Base-by-base conservation (phyloP, 2,329 filamentous ascomycete genomes). In the Penicillium sp. region DNA sequence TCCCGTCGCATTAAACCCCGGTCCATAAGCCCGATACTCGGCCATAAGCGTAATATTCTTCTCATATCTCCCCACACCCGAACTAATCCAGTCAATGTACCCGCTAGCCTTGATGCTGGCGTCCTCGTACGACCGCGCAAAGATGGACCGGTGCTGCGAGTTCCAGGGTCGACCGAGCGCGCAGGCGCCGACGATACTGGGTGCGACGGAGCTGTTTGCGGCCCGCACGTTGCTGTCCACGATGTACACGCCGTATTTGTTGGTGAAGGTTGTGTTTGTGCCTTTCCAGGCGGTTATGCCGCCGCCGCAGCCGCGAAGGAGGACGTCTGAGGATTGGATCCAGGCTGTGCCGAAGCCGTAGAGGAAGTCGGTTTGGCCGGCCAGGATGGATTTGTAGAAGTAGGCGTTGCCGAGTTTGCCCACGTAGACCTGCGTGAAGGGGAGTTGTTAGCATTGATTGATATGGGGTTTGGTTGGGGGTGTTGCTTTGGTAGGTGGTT, bases 201-300 rank as follows among this genome's bases (percentile, higher is more conserved):
- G 69, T 0, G 70, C 73, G 40, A 76, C 67, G 12, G 79, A 80
- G 2, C 70, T 42, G 69, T 90, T 90, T 26, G 85, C 84, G 1
- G 85, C 85, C 0, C 79, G 73, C 4, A 89, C 79, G 2, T 76
- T 75, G 0, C 84, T 85, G 30, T 84, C 79, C 53, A 85, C 81
- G 61, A 91, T 83, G 72, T 90, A 90, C 0, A 87, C 84, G 9
- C 88, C 88, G 72, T 89, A 90, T 68, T 87, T 88, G 76, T 91
- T 91, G 5, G 75, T 72, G 56, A 87, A 89, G 0, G 87, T 89
- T 0, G 87, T 90, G 73, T 89, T 89, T 0, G 84, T 83, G 30
- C 85, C 87, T 69, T 90, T 90, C 88, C 88, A 90, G 0, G 88
- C 88, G 0, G 86, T 89, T 58, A 91, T 86, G 12, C 88, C 88